Percentiles rank a stretch among this genome's conserved stretches.
phyloP scores from a whole-genome alignment of 495 filamentous ascomycete genomes.

The Penicillium coprophilum region DNA sequence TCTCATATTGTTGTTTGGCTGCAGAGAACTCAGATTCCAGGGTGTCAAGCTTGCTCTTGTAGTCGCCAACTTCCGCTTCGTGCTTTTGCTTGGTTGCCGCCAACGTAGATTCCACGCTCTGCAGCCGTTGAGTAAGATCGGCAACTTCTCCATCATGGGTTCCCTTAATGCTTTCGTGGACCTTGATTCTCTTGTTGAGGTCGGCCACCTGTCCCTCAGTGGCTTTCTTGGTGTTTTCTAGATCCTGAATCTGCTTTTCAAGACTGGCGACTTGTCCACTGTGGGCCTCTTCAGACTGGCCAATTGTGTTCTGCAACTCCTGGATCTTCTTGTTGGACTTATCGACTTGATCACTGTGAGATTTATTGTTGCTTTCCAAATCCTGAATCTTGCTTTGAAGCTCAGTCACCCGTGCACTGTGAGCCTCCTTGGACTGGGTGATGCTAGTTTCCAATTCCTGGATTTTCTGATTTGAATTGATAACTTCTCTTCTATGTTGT shows the following conservation, averaged over 20 bases:
- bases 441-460: conserved; percentile 55
- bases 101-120: conserved; percentile 26
- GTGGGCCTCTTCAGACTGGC: conserved; percentile 36
- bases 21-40: conserved; percentile 59
- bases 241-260: conserved; percentile 40
- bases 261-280: conserved; percentile 32
- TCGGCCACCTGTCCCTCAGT: conserved; percentile 13
- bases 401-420: conserved; percentile 58
- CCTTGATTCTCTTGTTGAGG: conserved; percentile 3
- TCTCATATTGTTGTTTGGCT: conserved; percentile 53
- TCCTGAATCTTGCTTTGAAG: conserved; percentile 55
- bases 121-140: conserved; percentile 15
- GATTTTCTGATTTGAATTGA: conserved; percentile 56
- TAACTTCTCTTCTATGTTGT: conserved; percentile 55
- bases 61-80: conserved; percentile 35
- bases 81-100: conserved; percentile 38
- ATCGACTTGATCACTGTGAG: conserved; percentile 31
- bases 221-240: conserved; percentile 8
- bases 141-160: conserved; percentile 1
- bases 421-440: conserved; percentile 49
- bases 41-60: conserved; percentile 52
- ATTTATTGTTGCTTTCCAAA: conserved; percentile 49
- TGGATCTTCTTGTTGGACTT: conserved; percentile 54
- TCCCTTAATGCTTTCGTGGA: neutral
- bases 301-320: conserved; percentile 48